Evolutionary conservation across 176 grass and related monocot species (phyloP).

Genomic region (Miscanthus lutarioriparius): DNA sequence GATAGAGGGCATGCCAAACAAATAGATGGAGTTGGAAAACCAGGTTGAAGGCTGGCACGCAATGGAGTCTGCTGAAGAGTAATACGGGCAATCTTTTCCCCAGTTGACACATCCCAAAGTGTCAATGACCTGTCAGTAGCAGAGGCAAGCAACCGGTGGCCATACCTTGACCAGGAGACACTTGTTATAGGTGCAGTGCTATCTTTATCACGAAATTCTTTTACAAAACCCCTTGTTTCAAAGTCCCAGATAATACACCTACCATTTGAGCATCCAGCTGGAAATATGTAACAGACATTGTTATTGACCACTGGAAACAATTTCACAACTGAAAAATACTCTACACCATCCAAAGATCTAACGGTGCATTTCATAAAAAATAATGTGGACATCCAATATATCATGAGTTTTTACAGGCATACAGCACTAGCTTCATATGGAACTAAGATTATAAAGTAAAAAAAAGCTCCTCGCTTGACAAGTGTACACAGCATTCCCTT

Average conservation of each 20-base stretch:
- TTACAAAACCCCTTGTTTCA: slow-evolving; percentile 94
- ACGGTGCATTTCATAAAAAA: background rate
- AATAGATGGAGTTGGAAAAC: slow-evolving; percentile 56
- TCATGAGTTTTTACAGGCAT: background rate
- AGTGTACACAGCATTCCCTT: slow-evolving; percentile 7
- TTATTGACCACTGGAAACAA: background rate
- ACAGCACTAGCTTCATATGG: background rate
- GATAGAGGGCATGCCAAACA: slow-evolving; percentile 96
- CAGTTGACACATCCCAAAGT: slow-evolving; percentile 83
- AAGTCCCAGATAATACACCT: slow-evolving; percentile 99
- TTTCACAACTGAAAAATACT: slow-evolving; percentile 5
- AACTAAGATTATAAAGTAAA: slow-evolving; percentile 13
- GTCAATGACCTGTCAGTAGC: slow-evolving; percentile 93
- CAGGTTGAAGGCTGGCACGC: slow-evolving; percentile 79
- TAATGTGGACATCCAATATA: background rate
- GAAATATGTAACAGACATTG: slow-evolving; percentile 30
- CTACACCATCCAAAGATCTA: background rate
- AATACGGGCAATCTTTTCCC: slow-evolving; percentile 74
- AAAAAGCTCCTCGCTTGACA: background rate
- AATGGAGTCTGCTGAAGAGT: slow-evolving; percentile 96
- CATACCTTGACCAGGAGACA: slow-evolving; percentile 87
- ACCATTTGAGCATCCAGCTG: slow-evolving; percentile 94
- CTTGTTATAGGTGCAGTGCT: slow-evolving; percentile 92
- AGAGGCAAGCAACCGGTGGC: slow-evolving; percentile 93
- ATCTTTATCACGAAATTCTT: slow-evolving; percentile 85